These are phyloP conservation scores for Fusarium continuum DNA, from an alignment of 2,329 filamentous ascomycete genomes.

Conservation along the genomic window DNA sequence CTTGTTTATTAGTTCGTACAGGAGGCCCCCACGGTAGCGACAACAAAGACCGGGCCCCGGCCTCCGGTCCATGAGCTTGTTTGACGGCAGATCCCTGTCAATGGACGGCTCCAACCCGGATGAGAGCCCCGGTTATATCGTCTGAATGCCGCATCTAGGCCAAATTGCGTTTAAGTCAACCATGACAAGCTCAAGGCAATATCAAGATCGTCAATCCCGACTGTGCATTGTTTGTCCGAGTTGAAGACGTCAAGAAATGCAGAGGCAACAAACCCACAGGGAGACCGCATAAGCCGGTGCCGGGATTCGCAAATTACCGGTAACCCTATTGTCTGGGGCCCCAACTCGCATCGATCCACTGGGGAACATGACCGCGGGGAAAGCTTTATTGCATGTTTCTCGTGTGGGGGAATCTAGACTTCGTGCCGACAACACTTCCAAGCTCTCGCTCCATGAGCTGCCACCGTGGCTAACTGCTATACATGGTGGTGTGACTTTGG, in stretches of 20 bases:
- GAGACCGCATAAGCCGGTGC: slow-evolving; percentile 21
- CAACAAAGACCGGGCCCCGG: slow-evolving; percentile 12
- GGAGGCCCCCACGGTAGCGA: slow-evolving; percentile 2
- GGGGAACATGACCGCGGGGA: slow-evolving; percentile 21
- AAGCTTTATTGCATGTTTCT: slow-evolving; percentile 4
- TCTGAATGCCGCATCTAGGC: not conserved
- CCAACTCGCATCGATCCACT: slow-evolving; percentile 7
- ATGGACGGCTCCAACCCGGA: slow-evolving; percentile 8
- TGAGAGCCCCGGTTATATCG: slow-evolving; percentile 10
- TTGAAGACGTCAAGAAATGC: not conserved
- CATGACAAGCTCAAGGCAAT: not conserved
- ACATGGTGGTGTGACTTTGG: slow-evolving; percentile 37
- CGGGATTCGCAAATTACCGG: slow-evolving; percentile 17
- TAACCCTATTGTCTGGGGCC: slow-evolving; percentile 25
- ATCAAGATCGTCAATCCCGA: not conserved
- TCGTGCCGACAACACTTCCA: not conserved
- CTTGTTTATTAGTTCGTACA: slow-evolving; percentile 8
- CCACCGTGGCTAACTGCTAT: slow-evolving; percentile 18
- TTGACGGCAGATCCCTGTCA: slow-evolving; percentile 22
- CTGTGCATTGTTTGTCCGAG: too few species aligned
- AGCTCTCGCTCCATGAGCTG: not conserved
- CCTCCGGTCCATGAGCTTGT: slow-evolving; percentile 15
- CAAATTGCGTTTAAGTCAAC: not conserved
- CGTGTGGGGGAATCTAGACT: slow-evolving; percentile 21
- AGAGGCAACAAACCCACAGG: slow-evolving; percentile 7